These are phyloP conservation scores for Penicillium manginii DNA, from an alignment of 495 filamentous ascomycete species.

Conservation along the genomic window DNA sequence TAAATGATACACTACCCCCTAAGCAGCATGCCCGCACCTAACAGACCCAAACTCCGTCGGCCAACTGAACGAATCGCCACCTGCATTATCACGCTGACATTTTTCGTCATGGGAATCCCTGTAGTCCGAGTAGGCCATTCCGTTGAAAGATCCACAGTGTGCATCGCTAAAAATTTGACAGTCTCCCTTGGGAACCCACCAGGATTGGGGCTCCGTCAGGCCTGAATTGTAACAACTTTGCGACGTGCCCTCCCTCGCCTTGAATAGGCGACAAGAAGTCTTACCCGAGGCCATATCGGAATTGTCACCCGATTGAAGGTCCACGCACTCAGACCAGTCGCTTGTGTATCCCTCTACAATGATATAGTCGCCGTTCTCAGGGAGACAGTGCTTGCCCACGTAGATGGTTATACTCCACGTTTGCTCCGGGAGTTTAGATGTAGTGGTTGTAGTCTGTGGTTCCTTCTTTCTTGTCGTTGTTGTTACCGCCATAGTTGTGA, in stretches of 20 bases:
- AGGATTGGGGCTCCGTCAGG: background rate
- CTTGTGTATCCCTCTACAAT: constrained; percentile 3
- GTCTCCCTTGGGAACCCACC: background rate
- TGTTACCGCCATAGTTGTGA: background rate
- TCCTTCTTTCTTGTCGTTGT: background rate
- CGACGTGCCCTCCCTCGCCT: constrained; percentile 8
- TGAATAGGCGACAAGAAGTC: constrained; percentile 6
- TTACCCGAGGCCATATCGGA: background rate
- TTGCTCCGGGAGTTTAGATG: background rate
- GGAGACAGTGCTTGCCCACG: background rate
- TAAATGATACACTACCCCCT: background rate
- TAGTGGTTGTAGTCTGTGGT: background rate
- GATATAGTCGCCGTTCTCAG: constrained; percentile 1
- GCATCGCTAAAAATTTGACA: background rate
- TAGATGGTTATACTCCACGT: constrained; percentile 10
- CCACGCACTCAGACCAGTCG: constrained; percentile 4
- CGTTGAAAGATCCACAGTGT: background rate
- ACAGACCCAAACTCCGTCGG: background rate
- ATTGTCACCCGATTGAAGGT: constrained; percentile 1
- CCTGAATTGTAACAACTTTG: background rate
- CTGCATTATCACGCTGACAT: too few relatives aligned
- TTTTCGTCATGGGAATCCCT: too few relatives aligned
- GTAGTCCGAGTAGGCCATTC: too few relatives aligned
- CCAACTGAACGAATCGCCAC: too few relatives aligned
- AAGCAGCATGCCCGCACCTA: background rate